phyloP scores from a whole-genome alignment of 805 yeast species.

The Saturnispora serradocipensis region DNA sequence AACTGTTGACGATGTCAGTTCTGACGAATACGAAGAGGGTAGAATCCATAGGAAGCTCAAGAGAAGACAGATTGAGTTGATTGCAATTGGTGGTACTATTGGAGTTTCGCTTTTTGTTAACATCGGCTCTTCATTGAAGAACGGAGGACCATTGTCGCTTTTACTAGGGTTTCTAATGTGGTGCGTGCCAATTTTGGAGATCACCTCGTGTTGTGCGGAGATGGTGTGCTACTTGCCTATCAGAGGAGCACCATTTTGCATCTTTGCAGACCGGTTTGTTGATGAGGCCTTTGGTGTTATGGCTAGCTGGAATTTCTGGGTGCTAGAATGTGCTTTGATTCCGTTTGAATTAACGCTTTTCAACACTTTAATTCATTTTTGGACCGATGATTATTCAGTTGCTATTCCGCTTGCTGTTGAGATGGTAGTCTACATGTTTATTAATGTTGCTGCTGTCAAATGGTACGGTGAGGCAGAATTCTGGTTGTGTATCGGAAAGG shows the following conservation, averaged over 20 bases:
- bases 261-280: conserved; percentile 38
- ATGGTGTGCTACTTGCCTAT: conserved; percentile 38
- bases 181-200: conserved; percentile 35
- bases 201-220: conserved; percentile 36
- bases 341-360: conserved; percentile 42
- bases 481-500: conserved; percentile 37
- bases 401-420: conserved; percentile 38
- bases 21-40: conserved; percentile 11
- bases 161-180: conserved; percentile 32
- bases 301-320: conserved; percentile 42
- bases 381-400: conserved; percentile 41
- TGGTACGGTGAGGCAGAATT: conserved; percentile 46
- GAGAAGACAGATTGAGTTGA: conserved; percentile 64
- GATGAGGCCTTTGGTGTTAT: conserved; percentile 36
- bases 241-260: conserved; percentile 35
- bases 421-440: conserved; percentile 32
- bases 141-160: conserved; percentile 34
- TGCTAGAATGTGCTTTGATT: conserved; percentile 37
- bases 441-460: conserved; percentile 39
- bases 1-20: neutral
- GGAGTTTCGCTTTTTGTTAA: conserved; percentile 38
- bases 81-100: conserved; percentile 55
- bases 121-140: conserved; percentile 32
- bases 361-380: conserved; percentile 45
- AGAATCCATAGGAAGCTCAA: conserved; percentile 28